Percentiles rank a stretch among this genome's conserved stretches.
Evolutionary conservation across 2,329 filamentous ascomycete species (phyloP).

Genomic region (Aspergillus amoenus): DNA sequence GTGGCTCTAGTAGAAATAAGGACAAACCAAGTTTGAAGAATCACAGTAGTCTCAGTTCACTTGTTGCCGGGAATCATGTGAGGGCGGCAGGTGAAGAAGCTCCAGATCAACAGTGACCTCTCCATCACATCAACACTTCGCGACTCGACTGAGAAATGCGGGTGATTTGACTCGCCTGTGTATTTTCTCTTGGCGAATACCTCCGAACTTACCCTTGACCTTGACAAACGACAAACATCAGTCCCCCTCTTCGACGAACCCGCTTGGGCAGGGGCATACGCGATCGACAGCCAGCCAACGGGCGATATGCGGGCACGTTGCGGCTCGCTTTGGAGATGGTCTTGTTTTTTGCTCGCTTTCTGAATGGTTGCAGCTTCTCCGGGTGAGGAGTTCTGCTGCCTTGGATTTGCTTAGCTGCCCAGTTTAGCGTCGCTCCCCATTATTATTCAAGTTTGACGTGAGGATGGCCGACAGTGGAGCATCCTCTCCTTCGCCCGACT

Average conservation of each 20-base stretch:
- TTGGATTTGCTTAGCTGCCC: conserved; percentile 1
- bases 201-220: background rate
- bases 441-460: conserved; percentile 6
- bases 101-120: background rate
- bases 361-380: background rate
- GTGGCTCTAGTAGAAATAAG: background rate
- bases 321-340: conserved; percentile 13
- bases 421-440: conserved; percentile 16
- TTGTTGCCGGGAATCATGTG: background rate
- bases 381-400: conserved; percentile 3
- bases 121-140: background rate
- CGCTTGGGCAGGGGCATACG: conserved; percentile 4
- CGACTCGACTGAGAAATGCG: background rate
- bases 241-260: conserved; percentile 3
- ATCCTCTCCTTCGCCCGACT: conserved; percentile 9
- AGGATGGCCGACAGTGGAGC: conserved; percentile 18
- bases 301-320: conserved; percentile 17
- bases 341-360: conserved; percentile 1
- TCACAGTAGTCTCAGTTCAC: background rate
- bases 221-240: background rate
- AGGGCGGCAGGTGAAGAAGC: background rate
- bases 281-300: conserved; percentile 15
- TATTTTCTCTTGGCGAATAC: background rate
- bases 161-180: background rate
- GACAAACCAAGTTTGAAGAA: background rate